Evolutionary conservation across 78 protist species (phyloP).

Genomic region (Dictyostelium citrinum): DNA sequence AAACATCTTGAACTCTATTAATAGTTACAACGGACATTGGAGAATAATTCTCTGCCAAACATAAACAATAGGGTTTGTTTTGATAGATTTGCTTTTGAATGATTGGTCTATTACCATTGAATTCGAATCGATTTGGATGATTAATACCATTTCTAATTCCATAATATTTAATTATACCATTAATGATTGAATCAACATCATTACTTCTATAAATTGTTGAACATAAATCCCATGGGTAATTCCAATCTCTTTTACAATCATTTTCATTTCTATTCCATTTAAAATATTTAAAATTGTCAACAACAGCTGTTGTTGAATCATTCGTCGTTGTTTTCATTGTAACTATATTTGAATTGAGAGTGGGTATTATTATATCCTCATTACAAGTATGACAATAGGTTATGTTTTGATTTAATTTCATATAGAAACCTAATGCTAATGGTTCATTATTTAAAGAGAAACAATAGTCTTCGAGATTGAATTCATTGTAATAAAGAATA

Average conservation of each 20-base stretch:
- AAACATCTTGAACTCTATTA: slow-evolving; percentile 73
- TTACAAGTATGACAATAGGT: slow-evolving; percentile 57
- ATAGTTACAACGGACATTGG: slow-evolving; percentile 73
- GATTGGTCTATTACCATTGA: slow-evolving; percentile 47
- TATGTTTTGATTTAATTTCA: slow-evolving; percentile 21
- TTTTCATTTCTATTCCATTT: slow-evolving; percentile 36
- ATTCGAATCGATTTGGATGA: slow-evolving; percentile 70
- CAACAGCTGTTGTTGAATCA: too few species aligned
- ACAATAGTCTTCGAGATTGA: background rate
- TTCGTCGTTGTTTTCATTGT: too few species aligned
- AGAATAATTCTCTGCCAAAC: background rate
- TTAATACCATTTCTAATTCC: slow-evolving; percentile 60
- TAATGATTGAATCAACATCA: background rate
- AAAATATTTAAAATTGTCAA: background rate
- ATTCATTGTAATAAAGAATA: slow-evolving; percentile 21
- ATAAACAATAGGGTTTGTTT: background rate
- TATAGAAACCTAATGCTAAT: slow-evolving; percentile 37
- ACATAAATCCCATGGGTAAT: slow-evolving; percentile 73
- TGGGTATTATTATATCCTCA: slow-evolving; percentile 25
- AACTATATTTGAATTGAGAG: background rate
- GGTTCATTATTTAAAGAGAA: background rate
- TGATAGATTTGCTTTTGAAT: slow-evolving; percentile 22
- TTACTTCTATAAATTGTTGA: slow-evolving; percentile 24
- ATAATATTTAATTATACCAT: slow-evolving; percentile 21
- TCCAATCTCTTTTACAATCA: slow-evolving; percentile 63